Evolutionary conservation across 192 early-diverging fungal species (phyloP).

Genomic region (Funneliformis geosporum): DNA sequence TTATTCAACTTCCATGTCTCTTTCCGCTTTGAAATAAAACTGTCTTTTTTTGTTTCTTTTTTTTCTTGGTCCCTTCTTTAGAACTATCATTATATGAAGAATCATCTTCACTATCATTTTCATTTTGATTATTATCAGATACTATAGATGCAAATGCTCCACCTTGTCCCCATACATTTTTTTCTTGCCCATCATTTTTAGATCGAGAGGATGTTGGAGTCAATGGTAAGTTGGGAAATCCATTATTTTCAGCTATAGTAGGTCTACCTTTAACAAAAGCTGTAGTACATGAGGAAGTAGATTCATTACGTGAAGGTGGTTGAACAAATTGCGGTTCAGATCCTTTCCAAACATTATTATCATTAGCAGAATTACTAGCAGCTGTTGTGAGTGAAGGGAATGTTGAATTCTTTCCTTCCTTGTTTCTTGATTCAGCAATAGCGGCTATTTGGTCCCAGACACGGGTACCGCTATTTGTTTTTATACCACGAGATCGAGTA

Average conservation of each 20-base stretch:
- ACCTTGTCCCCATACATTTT: background rate
- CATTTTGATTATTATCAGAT: background rate
- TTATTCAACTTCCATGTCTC: too few relatives aligned
- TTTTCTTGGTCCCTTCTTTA: background rate
- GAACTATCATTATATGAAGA: background rate
- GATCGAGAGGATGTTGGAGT: background rate
- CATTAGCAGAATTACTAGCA: background rate
- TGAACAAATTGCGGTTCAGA: background rate
- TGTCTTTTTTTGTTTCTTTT: slow-evolving; percentile 2
- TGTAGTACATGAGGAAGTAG: background rate
- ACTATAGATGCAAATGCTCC: background rate
- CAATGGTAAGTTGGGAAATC: background rate
- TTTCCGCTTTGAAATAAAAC: background rate
- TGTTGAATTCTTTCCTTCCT: background rate
- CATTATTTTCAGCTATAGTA: background rate
- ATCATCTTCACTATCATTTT: background rate
- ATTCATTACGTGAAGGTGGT: background rate
- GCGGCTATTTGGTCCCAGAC: slow-evolving; percentile 54
- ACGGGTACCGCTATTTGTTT: slow-evolving; percentile 39
- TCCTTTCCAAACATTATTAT: background rate
- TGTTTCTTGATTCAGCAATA: slow-evolving; percentile 42
- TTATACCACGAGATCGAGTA: slow-evolving; percentile 48
- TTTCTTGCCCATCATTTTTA: background rate
- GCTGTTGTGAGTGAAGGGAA: background rate
- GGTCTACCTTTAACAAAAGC: background rate